phyloP scores from a whole-genome alignment of 2,329 filamentous ascomycete genomes.

The Alternaria postmessia region DNA sequence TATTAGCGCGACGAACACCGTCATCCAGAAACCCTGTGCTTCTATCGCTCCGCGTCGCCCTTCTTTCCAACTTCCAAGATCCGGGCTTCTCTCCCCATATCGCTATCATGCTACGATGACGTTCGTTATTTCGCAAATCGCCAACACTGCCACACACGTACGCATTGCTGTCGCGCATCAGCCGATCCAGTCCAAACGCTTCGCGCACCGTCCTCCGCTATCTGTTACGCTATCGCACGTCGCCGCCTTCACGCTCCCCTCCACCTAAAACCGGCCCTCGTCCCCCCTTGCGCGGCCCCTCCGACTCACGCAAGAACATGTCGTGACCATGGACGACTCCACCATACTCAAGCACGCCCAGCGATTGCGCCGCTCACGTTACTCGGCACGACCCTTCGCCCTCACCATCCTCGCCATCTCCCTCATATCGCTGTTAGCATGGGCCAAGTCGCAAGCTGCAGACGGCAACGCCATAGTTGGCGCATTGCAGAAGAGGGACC shows the following conservation, averaged over 20 bases:
- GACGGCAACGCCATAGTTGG: background rate
- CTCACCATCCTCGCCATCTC: conserved; percentile 45
- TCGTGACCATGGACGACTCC: conserved; percentile 35
- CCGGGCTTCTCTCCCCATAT: background rate
- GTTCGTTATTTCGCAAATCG: background rate
- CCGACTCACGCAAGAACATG: conserved; percentile 19
- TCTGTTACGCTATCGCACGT: conserved; percentile 21
- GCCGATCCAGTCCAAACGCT: conserved; percentile 23
- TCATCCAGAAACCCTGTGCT: background rate
- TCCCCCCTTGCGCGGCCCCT: conserved; percentile 17
- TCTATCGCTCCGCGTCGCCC: background rate
- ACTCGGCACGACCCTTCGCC: conserved; percentile 49
- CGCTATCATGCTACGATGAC: background rate
- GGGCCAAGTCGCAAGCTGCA: conserved; percentile 26
- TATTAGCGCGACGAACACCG: background rate
- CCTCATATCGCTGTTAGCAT: conserved; percentile 40
- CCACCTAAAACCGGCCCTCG: background rate
- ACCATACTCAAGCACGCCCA: conserved; percentile 28
- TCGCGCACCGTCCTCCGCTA: conserved; percentile 27
- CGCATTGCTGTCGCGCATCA: conserved; percentile 1
- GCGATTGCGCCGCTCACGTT: conserved; percentile 41
- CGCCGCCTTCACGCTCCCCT: background rate
- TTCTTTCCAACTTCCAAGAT: background rate
- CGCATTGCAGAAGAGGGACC: conserved; percentile 27
- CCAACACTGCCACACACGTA: background rate